phyloP scores from a whole-genome alignment of 2,329 filamentous ascomycete species.

The Trichoderma polysporum region DNA sequence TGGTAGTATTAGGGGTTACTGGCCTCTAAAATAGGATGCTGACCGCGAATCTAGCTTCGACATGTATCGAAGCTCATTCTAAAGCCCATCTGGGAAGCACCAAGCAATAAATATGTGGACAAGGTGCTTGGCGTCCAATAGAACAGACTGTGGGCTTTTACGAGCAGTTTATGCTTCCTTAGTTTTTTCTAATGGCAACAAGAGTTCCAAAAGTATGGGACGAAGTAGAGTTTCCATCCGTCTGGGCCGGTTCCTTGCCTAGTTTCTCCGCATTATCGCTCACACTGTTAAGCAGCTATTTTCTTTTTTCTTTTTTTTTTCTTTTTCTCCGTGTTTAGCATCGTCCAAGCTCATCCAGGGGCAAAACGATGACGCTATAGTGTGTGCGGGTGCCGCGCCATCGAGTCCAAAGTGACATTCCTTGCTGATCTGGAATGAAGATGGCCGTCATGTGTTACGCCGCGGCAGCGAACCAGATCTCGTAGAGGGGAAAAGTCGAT shows the following conservation, averaged over 20 bases:
- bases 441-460: conserved; percentile 6
- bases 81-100: not conserved
- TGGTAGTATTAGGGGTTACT: not conserved
- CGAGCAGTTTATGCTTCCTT: not conserved
- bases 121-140: not conserved
- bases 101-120: not conserved
- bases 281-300: not conserved
- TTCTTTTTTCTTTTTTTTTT: not conserved
- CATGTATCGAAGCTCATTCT: not conserved
- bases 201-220: not conserved
- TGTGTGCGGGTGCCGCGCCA: not conserved
- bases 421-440: conserved; percentile 4
- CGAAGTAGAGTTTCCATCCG: not conserved
- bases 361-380: not conserved
- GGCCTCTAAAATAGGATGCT: not conserved
- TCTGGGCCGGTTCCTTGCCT: not conserved
- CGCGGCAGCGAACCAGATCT: not conserved
- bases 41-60: not conserved
- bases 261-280: not conserved
- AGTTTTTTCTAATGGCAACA: not conserved
- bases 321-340: not conserved
- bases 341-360: not conserved
- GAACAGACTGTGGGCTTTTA: not conserved
- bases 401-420: not conserved
- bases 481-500: not conserved